A percentile compares a stretch with the other conserved stretches of the same genome.
phyloP scores from a whole-genome alignment of 2,329 filamentous ascomycete genomes.

The Fonsecaea nubica region DNA sequence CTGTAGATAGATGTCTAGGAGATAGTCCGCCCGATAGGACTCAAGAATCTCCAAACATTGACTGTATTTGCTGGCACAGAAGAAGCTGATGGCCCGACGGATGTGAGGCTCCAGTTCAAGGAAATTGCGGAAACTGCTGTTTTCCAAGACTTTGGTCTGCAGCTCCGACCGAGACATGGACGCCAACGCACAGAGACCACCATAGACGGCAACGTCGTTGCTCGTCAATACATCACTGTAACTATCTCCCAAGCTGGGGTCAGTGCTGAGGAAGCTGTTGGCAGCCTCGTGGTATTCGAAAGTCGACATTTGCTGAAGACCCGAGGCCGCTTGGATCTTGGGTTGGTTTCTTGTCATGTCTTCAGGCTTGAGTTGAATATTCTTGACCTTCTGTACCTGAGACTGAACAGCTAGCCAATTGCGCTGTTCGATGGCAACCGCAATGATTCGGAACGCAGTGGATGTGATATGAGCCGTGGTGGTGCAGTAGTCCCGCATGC shows the following conservation, averaged over 20 bases:
- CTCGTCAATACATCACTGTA: constrained; percentile 76
- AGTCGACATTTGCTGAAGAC: constrained; percentile 65
- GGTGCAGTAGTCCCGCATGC: constrained; percentile 90
- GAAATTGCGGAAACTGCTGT: constrained; percentile 79
- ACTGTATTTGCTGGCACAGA: constrained; percentile 88
- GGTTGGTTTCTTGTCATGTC: constrained; percentile 63
- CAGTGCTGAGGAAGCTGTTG: constrained; percentile 69
- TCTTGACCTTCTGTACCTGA: constrained; percentile 64
- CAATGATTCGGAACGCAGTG: constrained; percentile 78
- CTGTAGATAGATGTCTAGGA: constrained; percentile 86
- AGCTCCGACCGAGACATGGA: constrained; percentile 83
- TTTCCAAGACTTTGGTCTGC: constrained; percentile 78
- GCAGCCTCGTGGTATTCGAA: constrained; percentile 72
- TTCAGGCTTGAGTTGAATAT: constrained; percentile 60
- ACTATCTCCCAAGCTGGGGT: constrained; percentile 59
- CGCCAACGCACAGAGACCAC: constrained; percentile 85
- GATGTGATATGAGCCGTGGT: constrained; percentile 82
- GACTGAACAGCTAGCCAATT: constrained; percentile 76
- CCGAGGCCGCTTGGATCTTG: constrained; percentile 71
- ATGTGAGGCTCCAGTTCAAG: constrained; percentile 94
- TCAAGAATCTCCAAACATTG: constrained; percentile 83
- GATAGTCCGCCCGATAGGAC: constrained; percentile 80
- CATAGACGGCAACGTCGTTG: constrained; percentile 92
- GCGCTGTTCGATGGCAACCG: constrained; percentile 74
- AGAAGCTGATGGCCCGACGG: constrained; percentile 85